These are phyloP conservation scores for Linnemannia zychae DNA, from an alignment of 192 early-diverging fungal genomes.

Conservation along the genomic window DNA sequence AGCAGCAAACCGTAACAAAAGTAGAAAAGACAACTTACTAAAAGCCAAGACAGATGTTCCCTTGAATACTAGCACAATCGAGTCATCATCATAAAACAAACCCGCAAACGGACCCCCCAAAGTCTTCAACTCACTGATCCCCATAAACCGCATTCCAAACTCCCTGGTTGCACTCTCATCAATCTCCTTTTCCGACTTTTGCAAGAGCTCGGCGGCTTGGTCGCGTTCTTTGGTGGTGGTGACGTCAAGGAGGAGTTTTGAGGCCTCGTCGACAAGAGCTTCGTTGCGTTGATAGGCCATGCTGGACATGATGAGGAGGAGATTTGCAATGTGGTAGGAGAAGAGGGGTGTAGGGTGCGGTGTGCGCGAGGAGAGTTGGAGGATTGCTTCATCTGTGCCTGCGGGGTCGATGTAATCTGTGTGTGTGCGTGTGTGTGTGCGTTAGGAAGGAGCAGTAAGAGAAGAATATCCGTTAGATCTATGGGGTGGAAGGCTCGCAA, in stretches of 20 bases:
- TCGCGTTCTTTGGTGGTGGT: slow-evolving; percentile 20
- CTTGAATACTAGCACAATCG: slow-evolving; percentile 63
- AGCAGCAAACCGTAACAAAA: not conserved
- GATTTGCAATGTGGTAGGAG: slow-evolving; percentile 60
- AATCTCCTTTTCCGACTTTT: slow-evolving; percentile 55
- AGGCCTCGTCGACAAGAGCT: slow-evolving; percentile 59
- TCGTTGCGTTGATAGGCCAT: slow-evolving; percentile 64
- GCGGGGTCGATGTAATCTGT: slow-evolving; percentile 47
- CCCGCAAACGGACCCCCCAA: slow-evolving; percentile 65
- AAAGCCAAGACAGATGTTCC: slow-evolving; percentile 62
- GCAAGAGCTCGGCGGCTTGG: slow-evolving; percentile 30
- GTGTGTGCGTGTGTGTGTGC: no score
- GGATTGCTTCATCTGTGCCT: slow-evolving; percentile 45
- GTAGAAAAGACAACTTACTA: slow-evolving; percentile 23
- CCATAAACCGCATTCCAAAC: slow-evolving; percentile 59
- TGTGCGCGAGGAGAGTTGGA: slow-evolving; percentile 4
- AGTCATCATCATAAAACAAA: slow-evolving; percentile 61
- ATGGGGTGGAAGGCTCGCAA: no score
- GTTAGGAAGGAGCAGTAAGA: not conserved
- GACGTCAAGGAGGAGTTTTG: slow-evolving; percentile 32
- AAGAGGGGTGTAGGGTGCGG: slow-evolving; percentile 13
- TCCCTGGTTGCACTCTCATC: slow-evolving; percentile 25
- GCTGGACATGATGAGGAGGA: slow-evolving; percentile 61
- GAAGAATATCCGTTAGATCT: not conserved
- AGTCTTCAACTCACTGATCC: slow-evolving; percentile 64